Evolutionary conservation across 1,284 basidiomycete species (phyloP), one percentile per base, ranked within the genome.

Genomic region (Austroboletus niveus): DNA sequence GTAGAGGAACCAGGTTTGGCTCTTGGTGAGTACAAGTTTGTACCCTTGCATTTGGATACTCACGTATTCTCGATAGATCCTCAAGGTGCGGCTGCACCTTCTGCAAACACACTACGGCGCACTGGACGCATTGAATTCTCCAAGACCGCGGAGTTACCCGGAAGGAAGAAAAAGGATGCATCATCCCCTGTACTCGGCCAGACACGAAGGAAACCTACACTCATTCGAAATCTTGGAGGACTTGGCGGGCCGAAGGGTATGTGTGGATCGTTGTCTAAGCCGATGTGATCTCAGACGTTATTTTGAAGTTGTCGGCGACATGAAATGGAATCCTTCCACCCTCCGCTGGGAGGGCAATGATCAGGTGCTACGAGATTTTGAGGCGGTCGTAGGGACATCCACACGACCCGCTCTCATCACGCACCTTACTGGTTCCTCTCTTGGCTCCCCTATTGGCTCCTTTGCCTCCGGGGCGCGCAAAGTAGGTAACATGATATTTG

Each of bases 311-410:
- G 83, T 95, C 52, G 92, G 92, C 22, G 93, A 96, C 53, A 98
- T 98, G 96, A 92, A 85, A 60, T 98, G 94, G 92, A 98, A 98
- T 70, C 92, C 94, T 22, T 75, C 74, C 34, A 85, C 84, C 8
- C 79, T 92, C 24, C 87, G 91, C 22, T 98, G 95, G 95, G 95
- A 98, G 75, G 96, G 96, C 52, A 98, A 98, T 69, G 95, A 98
- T 60, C 84, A 87, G 50, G 83, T 84, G 11, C 78, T 98, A 39
- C 84, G 89, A 53, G 94, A 94, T 54, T 98, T 98, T 69, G 95
- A 98, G 60, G 80, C 83, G 30, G 85, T 82, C 6, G 79, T 90
- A 42, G 82, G 86, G 46, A 87, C 86, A 9, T 94, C 94, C 15
- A 85, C 85, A 38, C 85, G 96, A n/a, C 96, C 96, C 2, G 95